Evolutionary conservation across 352 stramenopile genomes (phyloP).

Genomic region (Peronospora belbahrii): DNA sequence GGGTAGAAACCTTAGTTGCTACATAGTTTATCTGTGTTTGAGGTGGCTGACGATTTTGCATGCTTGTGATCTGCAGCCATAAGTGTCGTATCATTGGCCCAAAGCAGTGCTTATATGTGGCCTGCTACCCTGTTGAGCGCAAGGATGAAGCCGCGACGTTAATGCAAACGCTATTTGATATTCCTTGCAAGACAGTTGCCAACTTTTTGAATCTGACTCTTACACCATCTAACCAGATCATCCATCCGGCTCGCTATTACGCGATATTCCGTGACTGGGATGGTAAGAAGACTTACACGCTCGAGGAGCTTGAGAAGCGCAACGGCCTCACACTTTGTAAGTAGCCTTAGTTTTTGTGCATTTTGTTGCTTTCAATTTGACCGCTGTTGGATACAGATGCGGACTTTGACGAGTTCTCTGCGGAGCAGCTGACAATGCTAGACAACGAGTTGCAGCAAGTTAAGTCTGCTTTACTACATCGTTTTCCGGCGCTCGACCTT

Average conservation of each 20-base stretch:
- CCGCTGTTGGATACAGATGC: constrained; percentile 43
- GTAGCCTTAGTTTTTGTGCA: constrained; percentile 8
- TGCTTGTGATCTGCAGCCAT: constrained; percentile 52
- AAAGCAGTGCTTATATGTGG: constrained; percentile 87
- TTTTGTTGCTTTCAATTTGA: constrained; percentile 5
- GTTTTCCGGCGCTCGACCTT: constrained; percentile 86
- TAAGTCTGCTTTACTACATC: constrained; percentile 84
- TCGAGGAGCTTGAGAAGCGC: constrained; percentile 77
- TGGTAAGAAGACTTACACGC: constrained; percentile 80
- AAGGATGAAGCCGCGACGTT: constrained; percentile 64
- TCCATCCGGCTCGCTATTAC: constrained; percentile 89
- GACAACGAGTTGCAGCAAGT: constrained; percentile 92
- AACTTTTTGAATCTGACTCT: constrained; percentile 92
- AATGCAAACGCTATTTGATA: constrained; percentile 88
- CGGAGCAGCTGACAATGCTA: constrained; percentile 86
- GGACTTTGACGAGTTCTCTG: constrained; percentile 90
- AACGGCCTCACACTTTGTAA: constrained; percentile 85
- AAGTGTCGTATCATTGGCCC: constrained; percentile 87
- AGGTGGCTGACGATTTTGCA: constrained; percentile 4
- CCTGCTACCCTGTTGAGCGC: constrained; percentile 85
- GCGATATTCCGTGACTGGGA: constrained; percentile 91
- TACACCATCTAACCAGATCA: constrained; percentile 91
- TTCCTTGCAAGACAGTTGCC: constrained; percentile 84
- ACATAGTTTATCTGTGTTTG: neutral
- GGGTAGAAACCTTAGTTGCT: constrained; percentile 31